Evolutionary conservation across 345 rosid genomes (phyloP).

Genomic region (Sisymbrium irio): DNA sequence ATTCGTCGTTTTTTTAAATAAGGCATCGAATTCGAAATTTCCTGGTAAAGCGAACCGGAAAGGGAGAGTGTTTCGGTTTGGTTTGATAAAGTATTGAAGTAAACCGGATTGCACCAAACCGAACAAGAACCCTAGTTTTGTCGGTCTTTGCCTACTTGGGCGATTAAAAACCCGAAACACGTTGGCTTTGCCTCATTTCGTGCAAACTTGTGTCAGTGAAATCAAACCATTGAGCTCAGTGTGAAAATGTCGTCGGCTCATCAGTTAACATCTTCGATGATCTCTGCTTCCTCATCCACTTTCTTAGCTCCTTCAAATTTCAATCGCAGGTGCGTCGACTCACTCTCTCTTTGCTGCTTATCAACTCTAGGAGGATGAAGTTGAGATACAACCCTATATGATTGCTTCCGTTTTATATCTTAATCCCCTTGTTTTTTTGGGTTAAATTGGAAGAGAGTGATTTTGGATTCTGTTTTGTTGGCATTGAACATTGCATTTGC

Average conservation of each 20-base stretch:
- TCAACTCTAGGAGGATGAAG: background rate
- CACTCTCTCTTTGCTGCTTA: background rate
- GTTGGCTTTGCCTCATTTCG: background rate
- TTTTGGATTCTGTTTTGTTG: background rate
- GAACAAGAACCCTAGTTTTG: slow-evolving; percentile 28
- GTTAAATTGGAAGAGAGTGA: background rate
- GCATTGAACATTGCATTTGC: background rate
- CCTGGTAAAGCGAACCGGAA: background rate
- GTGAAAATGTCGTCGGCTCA: slow-evolving; percentile 26
- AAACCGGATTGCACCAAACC: slow-evolving; percentile 28
- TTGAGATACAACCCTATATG: background rate
- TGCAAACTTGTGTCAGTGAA: background rate
- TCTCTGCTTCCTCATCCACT: slow-evolving; percentile 34
- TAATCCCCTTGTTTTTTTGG: background rate
- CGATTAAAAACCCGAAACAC: background rate
- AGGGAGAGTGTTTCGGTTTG: background rate
- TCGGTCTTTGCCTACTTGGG: background rate
- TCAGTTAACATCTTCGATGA: slow-evolving; percentile 26
- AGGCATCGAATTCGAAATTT: background rate
- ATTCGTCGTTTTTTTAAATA: background rate
- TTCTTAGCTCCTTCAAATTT: slow-evolving; percentile 31
- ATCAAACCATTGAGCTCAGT: background rate
- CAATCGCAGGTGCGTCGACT: slow-evolving; percentile 21
- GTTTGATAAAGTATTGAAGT: background rate
- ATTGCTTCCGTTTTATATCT: background rate